Evolutionary conservation across 495 filamentous ascomycete species (phyloP).

Genomic region (Lepidopterella palustris): DNA sequence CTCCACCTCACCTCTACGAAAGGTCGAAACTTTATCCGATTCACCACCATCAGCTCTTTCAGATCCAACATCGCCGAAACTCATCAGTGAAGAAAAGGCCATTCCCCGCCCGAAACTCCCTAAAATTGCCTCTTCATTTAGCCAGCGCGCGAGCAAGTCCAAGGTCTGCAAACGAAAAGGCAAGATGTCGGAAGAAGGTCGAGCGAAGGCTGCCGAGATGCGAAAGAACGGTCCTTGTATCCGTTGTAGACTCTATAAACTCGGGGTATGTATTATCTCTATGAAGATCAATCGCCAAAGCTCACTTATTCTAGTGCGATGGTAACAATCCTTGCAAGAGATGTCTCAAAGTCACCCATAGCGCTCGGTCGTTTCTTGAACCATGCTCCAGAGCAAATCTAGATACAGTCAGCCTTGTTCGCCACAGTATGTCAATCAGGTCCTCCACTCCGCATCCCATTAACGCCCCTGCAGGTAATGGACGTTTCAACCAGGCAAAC

Average conservation of each 20-base stretch:
- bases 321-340: constrained; percentile 12
- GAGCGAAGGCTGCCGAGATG: constrained; percentile 10
- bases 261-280: constrained; percentile 9
- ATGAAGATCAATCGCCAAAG: not conserved
- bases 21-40: not conserved
- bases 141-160: not conserved
- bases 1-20: not conserved
- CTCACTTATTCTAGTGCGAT: constrained; percentile 19
- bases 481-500: constrained; percentile 17
- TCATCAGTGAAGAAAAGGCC: not conserved
- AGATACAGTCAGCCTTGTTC: constrained; percentile 11
- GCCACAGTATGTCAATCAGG: constrained; percentile 16
- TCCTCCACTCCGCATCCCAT: not conserved
- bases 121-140: constrained; percentile 12
- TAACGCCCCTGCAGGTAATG: constrained; percentile 17
- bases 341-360: constrained; percentile 8
- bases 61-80: not conserved
- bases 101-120: not conserved
- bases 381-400: constrained; percentile 19
- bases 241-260: constrained; percentile 25
- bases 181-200: not conserved
- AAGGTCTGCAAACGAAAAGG: constrained; percentile 8
- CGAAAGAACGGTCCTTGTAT: constrained; percentile 17
- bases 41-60: not conserved
- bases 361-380: constrained; percentile 15